A percentile compares a stretch with the other conserved stretches of the same genome.
These are phyloP conservation scores for Myxozyma sirexii DNA, from an alignment of 805 yeast species.

Conservation along the genomic window DNA sequence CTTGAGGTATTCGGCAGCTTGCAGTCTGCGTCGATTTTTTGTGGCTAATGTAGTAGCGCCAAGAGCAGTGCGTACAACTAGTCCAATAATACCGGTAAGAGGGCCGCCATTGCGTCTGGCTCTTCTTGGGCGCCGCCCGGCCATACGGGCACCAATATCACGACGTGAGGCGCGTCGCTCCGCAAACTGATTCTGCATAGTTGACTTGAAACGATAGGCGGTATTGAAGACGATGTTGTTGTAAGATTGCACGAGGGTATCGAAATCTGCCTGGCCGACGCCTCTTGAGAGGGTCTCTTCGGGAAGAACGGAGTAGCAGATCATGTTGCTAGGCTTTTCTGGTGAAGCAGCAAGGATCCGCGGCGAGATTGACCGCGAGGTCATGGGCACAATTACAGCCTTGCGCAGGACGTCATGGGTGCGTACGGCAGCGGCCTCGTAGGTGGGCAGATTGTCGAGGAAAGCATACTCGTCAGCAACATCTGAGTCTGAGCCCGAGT, in stretches of 20 bases:
- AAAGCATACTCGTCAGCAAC: neutral
- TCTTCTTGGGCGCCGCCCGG: neutral
- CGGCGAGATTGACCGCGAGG: neutral
- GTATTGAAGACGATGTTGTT: conserved; percentile 8
- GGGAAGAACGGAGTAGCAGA: conserved; percentile 5
- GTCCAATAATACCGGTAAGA: neutral
- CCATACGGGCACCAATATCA: neutral
- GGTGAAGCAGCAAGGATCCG: neutral
- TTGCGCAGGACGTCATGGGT: neutral
- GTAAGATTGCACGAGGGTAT: conserved; percentile 7
- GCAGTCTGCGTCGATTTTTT: neutral
- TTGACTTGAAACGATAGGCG: conserved; percentile 3
- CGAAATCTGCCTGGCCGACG: neutral
- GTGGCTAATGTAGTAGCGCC: conserved; percentile 2
- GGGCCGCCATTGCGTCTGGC: neutral
- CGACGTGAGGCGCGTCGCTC: neutral
- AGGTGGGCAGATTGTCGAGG: conserved; percentile 3
- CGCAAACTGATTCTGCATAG: neutral
- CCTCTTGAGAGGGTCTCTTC: neutral
- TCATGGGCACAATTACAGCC: neutral
- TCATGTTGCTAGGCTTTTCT: conserved; percentile 11
- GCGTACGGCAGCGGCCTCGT: neutral
- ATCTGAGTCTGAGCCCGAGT: neutral
- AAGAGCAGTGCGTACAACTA: neutral
- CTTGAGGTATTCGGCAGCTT: neutral